Evolutionary conservation across 805 yeast genomes (phyloP).

Genomic region (Pichia californica): DNA sequence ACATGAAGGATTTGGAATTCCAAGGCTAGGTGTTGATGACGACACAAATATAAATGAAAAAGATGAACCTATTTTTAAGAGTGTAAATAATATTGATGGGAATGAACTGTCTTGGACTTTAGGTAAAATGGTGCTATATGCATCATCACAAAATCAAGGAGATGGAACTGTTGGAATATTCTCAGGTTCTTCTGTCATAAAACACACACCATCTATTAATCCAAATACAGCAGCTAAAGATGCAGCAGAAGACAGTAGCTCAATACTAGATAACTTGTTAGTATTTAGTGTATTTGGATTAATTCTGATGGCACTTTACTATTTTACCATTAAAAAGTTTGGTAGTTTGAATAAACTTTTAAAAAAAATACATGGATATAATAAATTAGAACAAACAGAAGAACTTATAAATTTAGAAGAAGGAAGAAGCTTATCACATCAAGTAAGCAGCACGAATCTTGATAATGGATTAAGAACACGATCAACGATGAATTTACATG

Average conservation of each 20-base stretch:
- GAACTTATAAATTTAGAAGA: constrained; percentile 12
- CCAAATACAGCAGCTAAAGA: constrained; percentile 35
- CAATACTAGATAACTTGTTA: constrained; percentile 1
- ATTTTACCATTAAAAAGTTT: constrained; percentile 6
- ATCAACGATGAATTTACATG: constrained; percentile 25
- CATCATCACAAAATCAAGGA: constrained; percentile 58
- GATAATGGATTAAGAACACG: constrained; percentile 24
- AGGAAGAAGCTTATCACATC: constrained; percentile 10
- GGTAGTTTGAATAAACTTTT: constrained; percentile 11
- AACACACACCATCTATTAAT: background rate
- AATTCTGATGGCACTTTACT: background rate
- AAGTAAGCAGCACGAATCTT: constrained; percentile 9
- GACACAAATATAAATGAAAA: background rate
- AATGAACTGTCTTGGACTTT: constrained; percentile 92
- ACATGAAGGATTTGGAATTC: constrained; percentile 89
- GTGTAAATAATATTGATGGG: constrained; percentile 75
- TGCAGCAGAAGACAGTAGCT: constrained; percentile 12
- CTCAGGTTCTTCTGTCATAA: constrained; percentile 19
- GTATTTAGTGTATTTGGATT: constrained; percentile 5
- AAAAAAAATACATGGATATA: constrained; percentile 2
- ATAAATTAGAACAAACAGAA: constrained; percentile 2
- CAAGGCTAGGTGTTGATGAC: constrained; percentile 55
- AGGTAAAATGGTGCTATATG: constrained; percentile 79
- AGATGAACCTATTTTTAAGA: constrained; percentile 46
- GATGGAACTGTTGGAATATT: constrained; percentile 11